Percentiles rank a stretch among this genome's conserved stretches.
Evolutionary conservation across 257 asterid species (phyloP).

Genomic region (Lycium barbarum): DNA sequence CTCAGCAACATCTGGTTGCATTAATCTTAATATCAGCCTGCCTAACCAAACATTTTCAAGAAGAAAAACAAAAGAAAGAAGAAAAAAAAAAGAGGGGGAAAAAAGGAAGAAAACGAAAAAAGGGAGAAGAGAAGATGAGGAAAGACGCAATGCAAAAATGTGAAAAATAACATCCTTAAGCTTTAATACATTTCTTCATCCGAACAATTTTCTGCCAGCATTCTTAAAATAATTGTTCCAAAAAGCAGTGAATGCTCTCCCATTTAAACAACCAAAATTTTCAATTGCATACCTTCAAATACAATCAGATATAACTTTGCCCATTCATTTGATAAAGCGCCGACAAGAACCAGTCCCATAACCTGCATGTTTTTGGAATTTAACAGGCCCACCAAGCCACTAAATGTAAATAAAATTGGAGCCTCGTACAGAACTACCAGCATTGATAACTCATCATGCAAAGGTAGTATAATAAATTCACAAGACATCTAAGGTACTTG

Average conservation of each 20-base stretch:
- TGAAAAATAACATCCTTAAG: constrained; percentile 46
- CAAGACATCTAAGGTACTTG: background rate
- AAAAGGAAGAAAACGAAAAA: background rate
- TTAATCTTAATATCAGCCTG: constrained; percentile 60
- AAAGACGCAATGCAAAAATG: background rate
- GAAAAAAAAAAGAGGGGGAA: background rate
- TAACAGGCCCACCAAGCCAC: constrained; percentile 58
- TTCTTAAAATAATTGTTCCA: constrained; percentile 32
- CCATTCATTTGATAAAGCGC: constrained; percentile 66
- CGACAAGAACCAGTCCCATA: constrained; percentile 54
- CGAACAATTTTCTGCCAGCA: constrained; percentile 36
- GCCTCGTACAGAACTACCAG: constrained; percentile 30
- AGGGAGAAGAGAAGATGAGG: constrained; percentile 15
- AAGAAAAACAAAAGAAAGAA: constrained; percentile 32
- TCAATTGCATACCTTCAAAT: constrained; percentile 58
- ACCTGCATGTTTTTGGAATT: constrained; percentile 73
- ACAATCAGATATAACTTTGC: constrained; percentile 54
- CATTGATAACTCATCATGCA: constrained; percentile 27
- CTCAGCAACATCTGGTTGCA: constrained; percentile 61
- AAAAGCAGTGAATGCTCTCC: constrained; percentile 38
- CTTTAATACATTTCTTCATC: constrained; percentile 27
- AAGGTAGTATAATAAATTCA: background rate
- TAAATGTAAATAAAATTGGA: constrained; percentile 39
- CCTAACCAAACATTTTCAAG: constrained; percentile 66
- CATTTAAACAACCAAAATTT: constrained; percentile 39